Percentiles rank a stretch among this genome's conserved stretches.
Evolutionary conservation across 176 grass and related monocot species (phyloP).

Genomic region (Stipa capillata): DNA sequence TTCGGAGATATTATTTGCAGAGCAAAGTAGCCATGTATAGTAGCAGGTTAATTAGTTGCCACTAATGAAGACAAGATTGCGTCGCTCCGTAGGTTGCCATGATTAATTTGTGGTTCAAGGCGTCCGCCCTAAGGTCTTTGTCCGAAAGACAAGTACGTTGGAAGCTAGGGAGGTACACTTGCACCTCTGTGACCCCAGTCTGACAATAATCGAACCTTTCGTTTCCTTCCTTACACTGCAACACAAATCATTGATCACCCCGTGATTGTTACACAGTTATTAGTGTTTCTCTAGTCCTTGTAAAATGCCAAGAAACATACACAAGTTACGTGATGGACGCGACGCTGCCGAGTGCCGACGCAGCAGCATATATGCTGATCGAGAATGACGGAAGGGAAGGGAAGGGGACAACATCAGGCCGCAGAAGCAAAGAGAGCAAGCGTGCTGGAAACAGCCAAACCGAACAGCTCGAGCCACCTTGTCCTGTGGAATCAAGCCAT

Average conservation of each 20-base stretch:
- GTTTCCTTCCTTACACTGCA: background rate
- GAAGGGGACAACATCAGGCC: background rate
- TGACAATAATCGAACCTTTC: background rate
- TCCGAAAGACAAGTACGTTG: background rate
- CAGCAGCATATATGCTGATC: background rate
- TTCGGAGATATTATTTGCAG: too few species aligned
- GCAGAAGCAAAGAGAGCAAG: background rate
- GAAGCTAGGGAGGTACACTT: too few species aligned
- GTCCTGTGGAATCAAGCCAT: background rate
- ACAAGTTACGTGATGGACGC: background rate
- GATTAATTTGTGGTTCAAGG: conserved; percentile 4
- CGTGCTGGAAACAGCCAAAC: background rate
- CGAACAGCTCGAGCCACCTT: background rate
- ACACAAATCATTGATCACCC: background rate
- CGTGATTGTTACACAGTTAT: background rate
- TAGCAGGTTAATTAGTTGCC: background rate
- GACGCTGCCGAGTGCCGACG: too few species aligned
- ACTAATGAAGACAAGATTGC: background rate
- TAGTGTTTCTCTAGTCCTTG: background rate
- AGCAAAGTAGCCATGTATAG: too few species aligned
- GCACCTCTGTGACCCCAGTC: background rate
- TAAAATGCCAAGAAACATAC: background rate
- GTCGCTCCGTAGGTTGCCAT: background rate
- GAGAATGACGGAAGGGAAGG: background rate
- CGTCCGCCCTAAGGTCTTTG: background rate